These are phyloP conservation scores for Cryptococcus sp. DNA, from an alignment of 1,284 basidiomycete genomes.

Conservation along the genomic window DNA sequence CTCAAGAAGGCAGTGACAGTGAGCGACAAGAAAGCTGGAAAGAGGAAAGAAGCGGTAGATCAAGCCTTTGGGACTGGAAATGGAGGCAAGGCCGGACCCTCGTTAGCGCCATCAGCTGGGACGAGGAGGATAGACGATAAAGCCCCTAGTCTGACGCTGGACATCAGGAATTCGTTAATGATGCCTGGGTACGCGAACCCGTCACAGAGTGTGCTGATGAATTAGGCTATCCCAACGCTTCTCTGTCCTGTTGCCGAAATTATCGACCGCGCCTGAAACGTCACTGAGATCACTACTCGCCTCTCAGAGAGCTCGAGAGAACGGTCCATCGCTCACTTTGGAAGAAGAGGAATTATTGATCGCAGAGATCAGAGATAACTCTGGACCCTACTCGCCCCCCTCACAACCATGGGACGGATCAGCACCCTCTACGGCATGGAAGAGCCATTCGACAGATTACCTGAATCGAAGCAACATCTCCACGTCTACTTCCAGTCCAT, in stretches of 20 bases:
- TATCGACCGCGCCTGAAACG: conserved; percentile 31
- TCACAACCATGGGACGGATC: conserved; percentile 27
- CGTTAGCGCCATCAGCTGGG: conserved; percentile 3
- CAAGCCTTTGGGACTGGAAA: background rate
- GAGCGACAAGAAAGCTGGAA: background rate
- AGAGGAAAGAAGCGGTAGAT: background rate
- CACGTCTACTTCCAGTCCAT: conserved; percentile 15
- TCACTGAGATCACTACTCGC: conserved; percentile 35
- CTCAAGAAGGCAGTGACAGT: background rate
- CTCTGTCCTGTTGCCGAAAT: conserved; percentile 39
- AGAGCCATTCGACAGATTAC: background rate
- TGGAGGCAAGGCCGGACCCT: background rate
- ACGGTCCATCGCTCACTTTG: conserved; percentile 35
- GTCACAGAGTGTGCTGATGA: background rate
- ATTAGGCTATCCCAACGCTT: conserved; percentile 39
- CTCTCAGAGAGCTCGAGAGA: conserved; percentile 30
- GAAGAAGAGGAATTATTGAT: conserved; percentile 44
- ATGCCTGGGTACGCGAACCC: conserved; percentile 35
- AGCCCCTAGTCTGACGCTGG: conserved; percentile 37
- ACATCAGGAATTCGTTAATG: conserved; percentile 43
- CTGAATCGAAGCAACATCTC: background rate
- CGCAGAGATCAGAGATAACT: conserved; percentile 28
- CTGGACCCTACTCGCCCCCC: background rate
- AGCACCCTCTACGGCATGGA: conserved; percentile 15
- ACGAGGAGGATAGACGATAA: background rate